These are phyloP conservation scores for Coprinellus micaceus DNA, from an alignment of 768 basidiomycete genomes.

Conservation along the genomic window DNA sequence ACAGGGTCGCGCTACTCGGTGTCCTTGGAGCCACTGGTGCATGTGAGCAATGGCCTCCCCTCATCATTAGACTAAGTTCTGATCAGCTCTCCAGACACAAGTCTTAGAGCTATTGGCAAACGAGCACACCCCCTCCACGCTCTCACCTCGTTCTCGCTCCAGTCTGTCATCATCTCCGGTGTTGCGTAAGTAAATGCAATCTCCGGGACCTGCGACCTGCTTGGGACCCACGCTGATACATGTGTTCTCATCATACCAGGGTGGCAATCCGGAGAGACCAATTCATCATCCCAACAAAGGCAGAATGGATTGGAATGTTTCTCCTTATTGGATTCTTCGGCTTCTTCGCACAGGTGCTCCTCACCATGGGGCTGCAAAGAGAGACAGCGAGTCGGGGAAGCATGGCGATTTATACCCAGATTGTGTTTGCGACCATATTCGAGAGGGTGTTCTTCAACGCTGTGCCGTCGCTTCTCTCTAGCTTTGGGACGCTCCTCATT, in stretches of 20 bases:
- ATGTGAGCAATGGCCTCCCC: too few species aligned
- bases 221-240: too few species aligned
- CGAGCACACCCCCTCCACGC: slow-evolving; percentile 69
- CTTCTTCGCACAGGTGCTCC: slow-evolving; percentile 40
- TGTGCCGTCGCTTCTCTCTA: slow-evolving; percentile 53
- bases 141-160: slow-evolving; percentile 58
- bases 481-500: slow-evolving; percentile 64
- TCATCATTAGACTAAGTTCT: too few species aligned
- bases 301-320: slow-evolving; percentile 40
- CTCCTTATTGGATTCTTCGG: slow-evolving; percentile 46
- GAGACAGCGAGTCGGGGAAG: slow-evolving; percentile 63
- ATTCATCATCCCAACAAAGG: slow-evolving; percentile 39
- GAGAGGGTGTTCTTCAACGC: slow-evolving; percentile 65
- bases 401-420: slow-evolving; percentile 57
- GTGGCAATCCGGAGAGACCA: slow-evolving; percentile 37
- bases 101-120: slow-evolving; percentile 59
- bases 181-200: slow-evolving; percentile 25
- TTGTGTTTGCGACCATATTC: slow-evolving; percentile 65
- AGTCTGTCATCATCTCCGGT: slow-evolving; percentile 39
- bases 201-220: background rate
- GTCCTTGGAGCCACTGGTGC: slow-evolving; percentile 65
- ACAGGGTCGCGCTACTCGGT: slow-evolving; percentile 60
- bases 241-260: slow-evolving; percentile 25
- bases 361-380: slow-evolving; percentile 50
- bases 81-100: too few species aligned